Conservation (phyloP, 1,139 yeast genomes). For the Saccharomyces hybrid region DNA sequence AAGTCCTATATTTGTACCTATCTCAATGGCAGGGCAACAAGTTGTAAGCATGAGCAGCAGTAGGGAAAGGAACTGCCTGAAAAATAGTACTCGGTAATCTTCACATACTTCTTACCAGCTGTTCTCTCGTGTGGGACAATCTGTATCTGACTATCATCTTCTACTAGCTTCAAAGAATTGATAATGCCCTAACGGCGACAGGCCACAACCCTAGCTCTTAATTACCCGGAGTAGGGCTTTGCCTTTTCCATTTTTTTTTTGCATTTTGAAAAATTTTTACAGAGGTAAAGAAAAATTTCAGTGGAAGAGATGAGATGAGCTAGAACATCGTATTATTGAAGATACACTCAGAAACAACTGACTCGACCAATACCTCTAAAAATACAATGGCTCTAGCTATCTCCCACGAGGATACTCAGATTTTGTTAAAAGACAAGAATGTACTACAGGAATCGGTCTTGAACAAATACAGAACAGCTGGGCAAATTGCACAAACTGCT, state of each 20-base stretch:
- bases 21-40: no score
- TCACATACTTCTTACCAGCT: no score
- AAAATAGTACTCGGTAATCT: no score
- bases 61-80: no score
- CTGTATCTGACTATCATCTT: no score
- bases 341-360: constrained; percentile 7
- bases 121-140: not conserved
- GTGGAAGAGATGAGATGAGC: constrained; percentile 5
- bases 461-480: constrained; percentile 83
- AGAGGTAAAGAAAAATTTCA: not conserved
- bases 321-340: constrained; percentile 1
- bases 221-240: not conserved
- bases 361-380: constrained; percentile 10
- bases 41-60: no score
- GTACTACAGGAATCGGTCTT: constrained; percentile 52
- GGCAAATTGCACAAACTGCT: constrained; percentile 86
- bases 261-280: constrained; percentile 1
- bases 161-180: no score
- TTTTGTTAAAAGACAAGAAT: constrained; percentile 68
- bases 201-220: not conserved
- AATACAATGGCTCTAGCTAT: constrained; percentile 52
- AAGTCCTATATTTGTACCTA: no score
- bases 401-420: constrained; percentile 64
- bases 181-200: not conserved
- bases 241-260: not conserved